These are phyloP conservation scores for Arthroderma sp. DNA, from an alignment of 2,329 filamentous ascomycete genomes.

Conservation along the genomic window DNA sequence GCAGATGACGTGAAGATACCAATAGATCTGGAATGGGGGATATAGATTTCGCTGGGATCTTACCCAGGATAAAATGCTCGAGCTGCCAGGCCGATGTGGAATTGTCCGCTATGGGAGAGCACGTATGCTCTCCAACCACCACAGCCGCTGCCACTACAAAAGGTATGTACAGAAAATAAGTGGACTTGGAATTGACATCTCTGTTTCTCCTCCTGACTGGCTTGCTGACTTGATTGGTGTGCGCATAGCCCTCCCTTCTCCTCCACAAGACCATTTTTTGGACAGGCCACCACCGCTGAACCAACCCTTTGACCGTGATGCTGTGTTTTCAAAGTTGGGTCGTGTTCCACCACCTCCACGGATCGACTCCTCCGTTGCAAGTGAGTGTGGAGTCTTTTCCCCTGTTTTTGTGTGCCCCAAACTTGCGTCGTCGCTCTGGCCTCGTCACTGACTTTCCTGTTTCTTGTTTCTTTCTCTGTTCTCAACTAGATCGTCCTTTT, in stretches of 20 bases:
- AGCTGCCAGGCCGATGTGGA: constrained; percentile 64
- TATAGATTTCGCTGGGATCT: constrained; percentile 49
- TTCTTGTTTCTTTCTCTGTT: no score
- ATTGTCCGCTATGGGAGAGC: constrained; percentile 75
- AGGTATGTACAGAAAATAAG: constrained; percentile 5
- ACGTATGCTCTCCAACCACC: constrained; percentile 45
- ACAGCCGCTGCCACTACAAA: constrained; percentile 20
- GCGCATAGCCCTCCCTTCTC: constrained; percentile 2
- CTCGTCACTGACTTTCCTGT: no score
- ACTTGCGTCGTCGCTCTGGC: background rate
- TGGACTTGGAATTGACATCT: no score
- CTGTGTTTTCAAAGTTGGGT: constrained; percentile 24
- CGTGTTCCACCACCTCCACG: constrained; percentile 38
- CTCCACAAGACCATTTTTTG: background rate
- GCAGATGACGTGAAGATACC: no score
- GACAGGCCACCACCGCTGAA: constrained; percentile 5
- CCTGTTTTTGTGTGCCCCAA: background rate
- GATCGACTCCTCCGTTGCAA: constrained; percentile 46
- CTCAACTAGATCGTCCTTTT: constrained; percentile 26
- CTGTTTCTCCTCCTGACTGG: background rate
- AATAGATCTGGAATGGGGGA: background rate
- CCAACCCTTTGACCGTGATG: constrained; percentile 2
- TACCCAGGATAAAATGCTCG: constrained; percentile 81
- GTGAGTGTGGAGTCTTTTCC: constrained; percentile 30
- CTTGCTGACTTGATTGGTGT: background rate